Percentiles rank a stretch among this genome's conserved stretches.
These are phyloP conservation scores for Rhodotorula sp. DNA, from an alignment of 1,284 basidiomycete genomes.

Conservation along the genomic window DNA sequence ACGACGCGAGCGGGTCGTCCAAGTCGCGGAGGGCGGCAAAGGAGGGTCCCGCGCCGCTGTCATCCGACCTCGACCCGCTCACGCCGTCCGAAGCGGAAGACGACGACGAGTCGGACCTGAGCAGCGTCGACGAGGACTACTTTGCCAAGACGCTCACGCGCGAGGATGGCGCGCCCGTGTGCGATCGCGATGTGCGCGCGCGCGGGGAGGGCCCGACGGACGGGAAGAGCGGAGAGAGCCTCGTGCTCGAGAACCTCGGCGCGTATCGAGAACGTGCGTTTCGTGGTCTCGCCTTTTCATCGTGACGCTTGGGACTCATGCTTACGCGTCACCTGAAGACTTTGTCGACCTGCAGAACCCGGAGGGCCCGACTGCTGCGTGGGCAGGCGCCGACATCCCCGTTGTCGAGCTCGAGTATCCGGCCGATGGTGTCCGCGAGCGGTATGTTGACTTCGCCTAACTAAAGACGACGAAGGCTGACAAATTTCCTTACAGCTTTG, in stretches of 20 bases:
- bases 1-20: neutral
- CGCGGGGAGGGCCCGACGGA: neutral
- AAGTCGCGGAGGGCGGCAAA: neutral
- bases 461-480: too few relatives aligned
- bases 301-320: too few relatives aligned
- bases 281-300: neutral
- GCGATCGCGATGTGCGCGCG: slow-evolving; percentile 17
- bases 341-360: slow-evolving; percentile 32
- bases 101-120: slow-evolving; percentile 13
- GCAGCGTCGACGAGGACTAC: slow-evolving; percentile 29
- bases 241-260: slow-evolving; percentile 19
- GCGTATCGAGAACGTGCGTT: slow-evolving; percentile 34
- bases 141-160: slow-evolving; percentile 1
- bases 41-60: neutral
- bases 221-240: slow-evolving; percentile 13
- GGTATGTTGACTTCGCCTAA: too few relatives aligned
- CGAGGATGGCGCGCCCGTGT: slow-evolving; percentile 12
- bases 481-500: slow-evolving; percentile 48
- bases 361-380: slow-evolving; percentile 1
- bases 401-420: slow-evolving; percentile 53
- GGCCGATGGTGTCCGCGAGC: slow-evolving; percentile 49
- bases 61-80: slow-evolving; percentile 12
- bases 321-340: slow-evolving; percentile 16
- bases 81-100: slow-evolving; percentile 12
- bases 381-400: slow-evolving; percentile 44